These are phyloP conservation scores for Pyrenophora teres DNA, from an alignment of 2,329 filamentous ascomycete species.

Conservation along the genomic window DNA sequence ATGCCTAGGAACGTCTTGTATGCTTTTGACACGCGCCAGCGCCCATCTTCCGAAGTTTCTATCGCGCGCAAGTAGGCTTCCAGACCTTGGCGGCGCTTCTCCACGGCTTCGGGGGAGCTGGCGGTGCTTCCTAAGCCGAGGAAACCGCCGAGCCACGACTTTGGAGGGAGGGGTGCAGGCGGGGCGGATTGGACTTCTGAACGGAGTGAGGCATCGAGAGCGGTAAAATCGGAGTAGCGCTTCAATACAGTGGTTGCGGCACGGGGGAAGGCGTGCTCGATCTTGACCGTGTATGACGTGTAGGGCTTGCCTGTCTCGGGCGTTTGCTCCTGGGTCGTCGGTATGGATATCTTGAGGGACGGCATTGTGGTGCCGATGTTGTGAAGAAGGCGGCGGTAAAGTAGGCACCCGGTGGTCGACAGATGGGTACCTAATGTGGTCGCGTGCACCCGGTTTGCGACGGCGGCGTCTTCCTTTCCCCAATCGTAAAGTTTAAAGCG, in stretches of 20 bases:
- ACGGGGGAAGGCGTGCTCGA: constrained; percentile 76
- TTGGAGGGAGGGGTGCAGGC: constrained; percentile 69
- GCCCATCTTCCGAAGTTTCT: constrained; percentile 71
- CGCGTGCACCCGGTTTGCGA: constrained; percentile 11
- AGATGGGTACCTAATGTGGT: constrained; percentile 8
- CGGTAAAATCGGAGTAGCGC: constrained; percentile 79
- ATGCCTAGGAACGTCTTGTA: constrained; percentile 78
- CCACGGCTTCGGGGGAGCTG: constrained; percentile 70
- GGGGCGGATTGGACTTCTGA: constrained; percentile 66
- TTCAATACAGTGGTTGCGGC: constrained; percentile 77
- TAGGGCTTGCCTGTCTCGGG: constrained; percentile 64
- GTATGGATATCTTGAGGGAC: constrained; percentile 54
- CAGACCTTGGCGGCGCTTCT: constrained; percentile 69
- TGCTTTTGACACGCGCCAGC: constrained; percentile 74
- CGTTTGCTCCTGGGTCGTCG: constrained; percentile 55
- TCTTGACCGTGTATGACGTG: constrained; percentile 77
- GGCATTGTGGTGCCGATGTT: constrained; percentile 42
- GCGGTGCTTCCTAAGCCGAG: constrained; percentile 60
- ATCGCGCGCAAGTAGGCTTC: constrained; percentile 75
- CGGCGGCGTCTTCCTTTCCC: not conserved
- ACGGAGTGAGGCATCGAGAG: constrained; percentile 67
- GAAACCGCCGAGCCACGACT: constrained; percentile 72
- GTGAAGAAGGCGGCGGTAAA: not conserved
- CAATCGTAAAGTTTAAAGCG: not conserved
- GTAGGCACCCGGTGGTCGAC: constrained; percentile 7